Conservation (phyloP, 2,329 filamentous ascomycete genomes). For the Pseudogymnoascus verrucosus region DNA sequence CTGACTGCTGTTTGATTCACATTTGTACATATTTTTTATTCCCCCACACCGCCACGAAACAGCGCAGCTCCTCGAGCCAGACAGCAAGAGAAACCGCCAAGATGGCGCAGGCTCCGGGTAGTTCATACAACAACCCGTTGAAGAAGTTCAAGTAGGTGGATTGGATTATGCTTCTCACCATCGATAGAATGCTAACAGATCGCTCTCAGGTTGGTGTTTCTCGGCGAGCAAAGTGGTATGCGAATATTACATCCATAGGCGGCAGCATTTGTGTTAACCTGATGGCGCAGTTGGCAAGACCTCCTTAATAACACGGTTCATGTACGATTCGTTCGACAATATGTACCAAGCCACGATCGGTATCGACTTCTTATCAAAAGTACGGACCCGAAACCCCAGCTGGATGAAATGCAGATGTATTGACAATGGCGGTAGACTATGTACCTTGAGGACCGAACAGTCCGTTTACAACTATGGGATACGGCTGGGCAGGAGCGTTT, state of each 20-base stretch:
- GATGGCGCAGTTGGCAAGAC: conserved; percentile 82
- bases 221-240: conserved; percentile 97
- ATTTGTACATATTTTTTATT: conserved; percentile 7
- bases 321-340: conserved; percentile 99
- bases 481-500: conserved; percentile 97
- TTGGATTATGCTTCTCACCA: neutral
- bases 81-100: conserved; percentile 28
- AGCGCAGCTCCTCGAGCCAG: conserved; percentile 5
- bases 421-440: conserved; percentile 59
- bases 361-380: conserved; percentile 98
- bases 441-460: conserved; percentile 98
- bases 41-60: neutral
- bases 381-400: conserved; percentile 33
- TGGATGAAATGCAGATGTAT: conserved; percentile 15
- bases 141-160: conserved; percentile 97
- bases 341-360: conserved; percentile 99
- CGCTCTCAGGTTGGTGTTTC: conserved; percentile 71
- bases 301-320: conserved; percentile 96
- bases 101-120: conserved; percentile 77
- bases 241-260: conserved; percentile 15
- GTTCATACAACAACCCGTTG: conserved; percentile 95
- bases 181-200: conserved; percentile 1
- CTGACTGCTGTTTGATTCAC: conserved; percentile 2
- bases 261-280: conserved; percentile 17
- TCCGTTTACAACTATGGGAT: conserved; percentile 96